These are phyloP conservation scores for Populus davidiana DNA, from an alignment of 345 rosid genomes.

Conservation along the genomic window DNA sequence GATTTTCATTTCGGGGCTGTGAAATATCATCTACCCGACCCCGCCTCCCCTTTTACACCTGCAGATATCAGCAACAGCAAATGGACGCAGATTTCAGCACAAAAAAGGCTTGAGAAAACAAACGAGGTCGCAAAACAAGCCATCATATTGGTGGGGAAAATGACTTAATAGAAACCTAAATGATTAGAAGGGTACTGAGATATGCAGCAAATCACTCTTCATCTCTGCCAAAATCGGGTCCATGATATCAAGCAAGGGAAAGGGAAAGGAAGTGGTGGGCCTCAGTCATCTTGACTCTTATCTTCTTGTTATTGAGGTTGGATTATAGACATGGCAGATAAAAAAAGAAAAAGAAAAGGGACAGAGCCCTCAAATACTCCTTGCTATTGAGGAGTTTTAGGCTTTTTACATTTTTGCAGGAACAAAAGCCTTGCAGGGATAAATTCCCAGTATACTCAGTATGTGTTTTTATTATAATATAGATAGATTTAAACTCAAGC, in stretches of 20 bases:
- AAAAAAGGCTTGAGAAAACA: neutral
- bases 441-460: neutral
- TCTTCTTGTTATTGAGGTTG: conserved; percentile 26
- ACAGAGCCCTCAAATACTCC: neutral
- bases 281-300: conserved; percentile 19
- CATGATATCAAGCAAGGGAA: conserved; percentile 13
- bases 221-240: conserved; percentile 15
- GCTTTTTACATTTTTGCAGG: too few relatives aligned
- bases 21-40: neutral
- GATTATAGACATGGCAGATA: conserved; percentile 15
- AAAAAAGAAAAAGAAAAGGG: neutral
- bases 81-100: conserved; percentile 28
- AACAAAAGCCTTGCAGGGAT: too few relatives aligned
- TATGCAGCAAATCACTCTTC: conserved; percentile 1
- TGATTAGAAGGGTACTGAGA: conserved; percentile 17
- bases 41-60: neutral
- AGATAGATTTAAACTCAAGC: too few relatives aligned
- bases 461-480: too few relatives aligned
- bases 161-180: conserved; percentile 31
- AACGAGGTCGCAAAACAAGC: conserved; percentile 16
- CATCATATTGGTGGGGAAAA: conserved; percentile 9
- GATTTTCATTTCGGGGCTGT: neutral
- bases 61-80: conserved; percentile 12
- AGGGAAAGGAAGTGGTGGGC: conserved; percentile 23
- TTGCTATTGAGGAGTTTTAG: neutral